Base-by-base conservation (phyloP, 805 yeast genomes). In the Zygosaccharomyces kombuchaensis region DNA sequence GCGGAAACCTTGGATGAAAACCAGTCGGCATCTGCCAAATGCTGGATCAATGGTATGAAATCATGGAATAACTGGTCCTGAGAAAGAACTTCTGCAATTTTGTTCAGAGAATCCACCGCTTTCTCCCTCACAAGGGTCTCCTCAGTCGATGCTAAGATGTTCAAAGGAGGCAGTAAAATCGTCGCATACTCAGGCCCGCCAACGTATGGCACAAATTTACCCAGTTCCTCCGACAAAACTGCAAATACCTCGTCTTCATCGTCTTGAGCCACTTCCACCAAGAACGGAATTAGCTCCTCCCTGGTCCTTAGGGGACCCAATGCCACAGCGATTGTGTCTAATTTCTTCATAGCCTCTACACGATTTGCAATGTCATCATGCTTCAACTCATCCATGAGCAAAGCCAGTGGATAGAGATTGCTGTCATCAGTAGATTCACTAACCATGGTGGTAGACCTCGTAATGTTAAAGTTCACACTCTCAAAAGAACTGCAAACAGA, bases 221-320 rank as follows among this genome's bases (percentile, higher is more conserved):
- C 96, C 56, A 93, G 71, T 71, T 90, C 91, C 56, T 84, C 87
- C 3, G 97, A 97, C 52, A 95, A 76, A 16, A 89, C 91, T 1
- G 96, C 87, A 67, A 91, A 84, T 6, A 93, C 96, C 69, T 93
- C 99, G 67, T 93, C 99, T 69, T 93, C 99, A 65, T 95, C 99
- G 58, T 93, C 99, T 54, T 87, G 93, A 8, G 90, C 88, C 21
- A 84, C 93, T 43, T 73, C 78, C 55, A 83, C 87, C 51, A 93
- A 75, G 60, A 91, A 93, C 30, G 98, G 97, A 44, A 93, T 73
- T 61, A 93, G 75, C 65, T 93, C 99, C 38, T 77, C 76, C 48
- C 96, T 76, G 9, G 98, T 86, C 60, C 98, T 78, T 64, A 88
- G 96, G 6, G 93, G 90, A 7, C 99, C 99, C 47, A 93, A 71